Base-by-base conservation (phyloP, 331 rosid genomes). In the Rosa hybrid region DNA sequence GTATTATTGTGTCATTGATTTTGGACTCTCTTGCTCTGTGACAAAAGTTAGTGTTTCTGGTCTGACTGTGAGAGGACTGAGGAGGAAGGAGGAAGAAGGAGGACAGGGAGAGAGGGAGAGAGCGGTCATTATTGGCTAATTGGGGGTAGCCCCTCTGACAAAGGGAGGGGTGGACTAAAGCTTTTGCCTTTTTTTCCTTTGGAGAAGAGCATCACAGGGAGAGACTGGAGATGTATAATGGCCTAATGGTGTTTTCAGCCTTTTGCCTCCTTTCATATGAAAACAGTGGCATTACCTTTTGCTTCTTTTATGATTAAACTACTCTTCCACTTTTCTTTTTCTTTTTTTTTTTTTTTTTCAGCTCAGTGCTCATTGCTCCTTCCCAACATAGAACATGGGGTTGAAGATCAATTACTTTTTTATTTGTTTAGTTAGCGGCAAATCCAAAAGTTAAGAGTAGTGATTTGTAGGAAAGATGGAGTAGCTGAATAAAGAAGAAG, bases 141-240 rank as follows among this genome's bases (percentile, higher is more conserved):
- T 80, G 17, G 70, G 75, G 53, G 73, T 50, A 81, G 77, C n/a
- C 79, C 54, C 20, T 80, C 87, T 84, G 87, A 77, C 84, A 77
- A 72, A 72, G 71, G 59, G 78, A 71, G 20, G 70, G 42, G 48
- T n/a, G 68, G 72, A 62, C 68, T 54, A 45, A 76, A 64, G 75
- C 46, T 76, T 10, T 39, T 46, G 3, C 59, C 5, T 64, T 69
- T 53, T 51, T 50, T 8, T 10, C 12, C 79, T 38, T 71, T 34
- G 77, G 62, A 64, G 82, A 59, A 64, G 79, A 57, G 76, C 44
- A 70, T 76, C 72, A 23, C 81, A 76, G 78, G 70, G 62, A 34
- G 39, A 64, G 79, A 68, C 67, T 56, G 76, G 53, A 64, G 46
- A 65, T 41, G 14, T 9, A 39, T 41, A 20, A 68, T 39, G 48